phyloP scores from a whole-genome alignment of 1,284 basidiomycete genomes.

The Trametes polyzona region DNA sequence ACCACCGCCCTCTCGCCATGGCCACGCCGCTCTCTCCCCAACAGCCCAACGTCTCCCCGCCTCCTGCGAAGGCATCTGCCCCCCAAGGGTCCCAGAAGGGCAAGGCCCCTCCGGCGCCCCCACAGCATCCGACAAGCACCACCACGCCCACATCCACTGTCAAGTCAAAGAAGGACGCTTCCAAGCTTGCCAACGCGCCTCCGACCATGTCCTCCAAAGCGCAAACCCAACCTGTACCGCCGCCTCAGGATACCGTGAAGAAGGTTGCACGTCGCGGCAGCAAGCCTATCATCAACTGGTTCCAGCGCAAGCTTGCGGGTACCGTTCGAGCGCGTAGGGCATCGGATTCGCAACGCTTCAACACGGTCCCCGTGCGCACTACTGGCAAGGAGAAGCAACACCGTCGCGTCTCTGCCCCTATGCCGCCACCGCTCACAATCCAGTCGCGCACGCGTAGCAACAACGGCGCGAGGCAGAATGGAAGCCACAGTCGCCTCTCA shows the following conservation, averaged over 20 bases:
- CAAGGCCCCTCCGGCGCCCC: constrained; percentile 7
- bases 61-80: constrained; percentile 6
- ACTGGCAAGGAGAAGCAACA: constrained; percentile 33
- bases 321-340: constrained; percentile 55
- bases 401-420: constrained; percentile 33
- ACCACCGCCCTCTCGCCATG: constrained; percentile 17
- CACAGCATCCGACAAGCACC: constrained; percentile 7
- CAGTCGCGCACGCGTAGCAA: constrained; percentile 24
- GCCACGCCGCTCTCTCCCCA: constrained; percentile 19
- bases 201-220: constrained; percentile 20
- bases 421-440: constrained; percentile 29
- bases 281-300: constrained; percentile 91
- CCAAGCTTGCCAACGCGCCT: constrained; percentile 18
- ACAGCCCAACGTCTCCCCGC: constrained; percentile 4
- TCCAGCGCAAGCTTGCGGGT: constrained; percentile 83
- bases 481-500: constrained; percentile 17
- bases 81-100: constrained; percentile 12
- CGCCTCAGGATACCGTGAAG: constrained; percentile 43
- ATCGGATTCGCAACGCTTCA: constrained; percentile 38
- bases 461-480: constrained; percentile 29
- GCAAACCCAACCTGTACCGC: constrained; percentile 10
- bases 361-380: constrained; percentile 23
- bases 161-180: constrained; percentile 31
- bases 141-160: constrained; percentile 11
- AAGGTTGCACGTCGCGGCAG: constrained; percentile 66